phyloP scores from a whole-genome alignment of 176 grass and related monocot genomes.

The Cenchrus purpureus region DNA sequence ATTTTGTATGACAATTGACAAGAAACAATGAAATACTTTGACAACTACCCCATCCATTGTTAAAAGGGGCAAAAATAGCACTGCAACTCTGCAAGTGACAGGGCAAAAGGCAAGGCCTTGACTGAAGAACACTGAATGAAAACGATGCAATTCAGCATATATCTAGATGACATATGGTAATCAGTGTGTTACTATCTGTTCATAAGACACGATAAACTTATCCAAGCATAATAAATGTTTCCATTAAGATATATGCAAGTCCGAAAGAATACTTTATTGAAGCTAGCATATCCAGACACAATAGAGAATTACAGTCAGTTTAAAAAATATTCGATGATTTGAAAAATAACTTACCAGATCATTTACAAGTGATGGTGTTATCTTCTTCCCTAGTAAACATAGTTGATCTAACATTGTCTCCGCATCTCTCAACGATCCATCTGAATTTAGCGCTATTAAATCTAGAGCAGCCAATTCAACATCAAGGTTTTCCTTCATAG shows the following conservation, averaged over 20 bases:
- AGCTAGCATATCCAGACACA: slow-evolving; percentile 33
- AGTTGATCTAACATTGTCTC: slow-evolving; percentile 96
- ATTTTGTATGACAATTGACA: slow-evolving; percentile 4
- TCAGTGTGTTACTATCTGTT: background rate
- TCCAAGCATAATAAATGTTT: slow-evolving; percentile 34
- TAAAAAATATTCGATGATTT: slow-evolving; percentile 20
- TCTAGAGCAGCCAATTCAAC: slow-evolving; percentile 88
- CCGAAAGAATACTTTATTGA: slow-evolving; percentile 12
- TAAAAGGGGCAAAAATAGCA: slow-evolving; percentile 17
- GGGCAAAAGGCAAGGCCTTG: background rate
- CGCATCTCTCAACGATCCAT: slow-evolving; percentile 93
- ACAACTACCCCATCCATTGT: background rate
- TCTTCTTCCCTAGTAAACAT: slow-evolving; percentile 92
- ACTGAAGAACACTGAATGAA: slow-evolving; percentile 29
- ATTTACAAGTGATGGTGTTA: slow-evolving; percentile 85
- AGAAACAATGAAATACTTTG: background rate
- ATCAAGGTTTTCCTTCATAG: slow-evolving; percentile 73
- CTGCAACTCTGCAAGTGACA: background rate
- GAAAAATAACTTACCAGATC: slow-evolving; percentile 71
- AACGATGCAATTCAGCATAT: slow-evolving; percentile 13
- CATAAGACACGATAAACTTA: background rate
- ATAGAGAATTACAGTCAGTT: slow-evolving; percentile 4
- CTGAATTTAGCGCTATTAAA: slow-evolving; percentile 86
- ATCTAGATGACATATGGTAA: slow-evolving; percentile 26
- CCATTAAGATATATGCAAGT: slow-evolving; percentile 24